These are phyloP conservation scores for Saturnispora besseyi DNA, from an alignment of 805 yeast genomes.

Conservation along the genomic window DNA sequence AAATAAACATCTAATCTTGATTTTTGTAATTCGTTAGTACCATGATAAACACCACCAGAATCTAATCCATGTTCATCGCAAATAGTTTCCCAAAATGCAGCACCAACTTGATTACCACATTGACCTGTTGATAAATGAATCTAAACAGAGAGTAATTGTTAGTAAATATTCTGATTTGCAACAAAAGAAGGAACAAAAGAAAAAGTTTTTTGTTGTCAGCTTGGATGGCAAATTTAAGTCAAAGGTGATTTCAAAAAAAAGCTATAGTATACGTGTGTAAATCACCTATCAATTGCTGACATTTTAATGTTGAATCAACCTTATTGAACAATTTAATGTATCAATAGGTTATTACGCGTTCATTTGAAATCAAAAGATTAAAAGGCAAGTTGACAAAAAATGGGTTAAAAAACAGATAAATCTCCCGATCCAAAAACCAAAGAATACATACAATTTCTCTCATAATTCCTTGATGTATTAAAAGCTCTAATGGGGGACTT, in stretches of 20 bases:
- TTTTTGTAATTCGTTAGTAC: slow-evolving; percentile 43
- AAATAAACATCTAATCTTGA: slow-evolving; percentile 66
- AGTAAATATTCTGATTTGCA: neutral
- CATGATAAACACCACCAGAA: slow-evolving; percentile 63
- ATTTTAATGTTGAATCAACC: no score
- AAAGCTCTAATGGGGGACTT: neutral
- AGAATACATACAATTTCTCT: slow-evolving; percentile 8
- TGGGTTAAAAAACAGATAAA: neutral
- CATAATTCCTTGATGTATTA: neutral
- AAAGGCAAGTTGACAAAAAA: neutral
- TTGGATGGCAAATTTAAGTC: no score
- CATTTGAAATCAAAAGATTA: neutral
- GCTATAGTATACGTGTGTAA: no score
- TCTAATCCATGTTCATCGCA: slow-evolving; percentile 85
- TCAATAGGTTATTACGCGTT: slow-evolving; percentile 1
- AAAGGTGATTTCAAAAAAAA: no score
- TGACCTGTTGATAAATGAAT: slow-evolving; percentile 96
- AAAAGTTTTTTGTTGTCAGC: no score
- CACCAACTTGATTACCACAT: slow-evolving; percentile 98
- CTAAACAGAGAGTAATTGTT: slow-evolving; percentile 28
- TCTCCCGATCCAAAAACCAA: neutral
- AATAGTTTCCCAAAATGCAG: slow-evolving; percentile 89
- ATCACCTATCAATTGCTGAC: no score
- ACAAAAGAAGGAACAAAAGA: no score
- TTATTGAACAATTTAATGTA: neutral